Evolutionary conservation across 768 basidiomycete species (phyloP), one percentile per base, ranked within the genome.

Genomic region (Xerocomus spinulosus): DNA sequence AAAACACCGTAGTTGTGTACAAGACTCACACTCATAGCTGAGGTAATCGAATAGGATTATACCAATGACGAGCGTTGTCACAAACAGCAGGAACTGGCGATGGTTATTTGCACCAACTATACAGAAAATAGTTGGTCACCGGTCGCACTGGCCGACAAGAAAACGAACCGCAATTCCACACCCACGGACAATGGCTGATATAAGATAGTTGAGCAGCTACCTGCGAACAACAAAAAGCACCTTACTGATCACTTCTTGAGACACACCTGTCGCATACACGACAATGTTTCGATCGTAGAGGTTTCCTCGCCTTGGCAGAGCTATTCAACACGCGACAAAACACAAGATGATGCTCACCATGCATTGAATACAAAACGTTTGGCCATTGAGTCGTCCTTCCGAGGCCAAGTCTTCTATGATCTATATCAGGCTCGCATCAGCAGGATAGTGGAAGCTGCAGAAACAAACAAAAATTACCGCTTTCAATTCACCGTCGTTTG

Each of bases 301-400:
- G 90, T 60, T 95, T 93, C 34, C 86, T 81, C 9, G 88, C 87
- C 85, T 88, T 32, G 14, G 39, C 2, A 30, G 12, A 29, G 9
- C 39, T 35, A 29, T 42, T 39, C 3, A 41, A 34, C 14, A 25
- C n/a, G 36, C 3, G 20, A 33, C n/a, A 38, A 24, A 13, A 21
- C 17, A 17, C 17, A 28, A 29, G 46, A 43, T 7, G 14, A 17
- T 3, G 40, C 80, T 40, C 52, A 85, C 87, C 92, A 98, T 92
- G 69, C 95, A 98, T 50, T 85, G 81, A 42, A 99, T 86, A 60
- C 96, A 98, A 67, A 98, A 98, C 9, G 92, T 92, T 64, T 93
- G 92, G 1, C 95, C 94, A 63, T 97, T 98, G 23, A 99, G 70
- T 15, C 86, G 75, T 14, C 93, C 92, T 60, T 85, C 82, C 9